Evolutionary conservation across 768 basidiomycete species (phyloP), one percentile per base, ranked within the genome.

Genomic region (Rubroboletus satanas): DNA sequence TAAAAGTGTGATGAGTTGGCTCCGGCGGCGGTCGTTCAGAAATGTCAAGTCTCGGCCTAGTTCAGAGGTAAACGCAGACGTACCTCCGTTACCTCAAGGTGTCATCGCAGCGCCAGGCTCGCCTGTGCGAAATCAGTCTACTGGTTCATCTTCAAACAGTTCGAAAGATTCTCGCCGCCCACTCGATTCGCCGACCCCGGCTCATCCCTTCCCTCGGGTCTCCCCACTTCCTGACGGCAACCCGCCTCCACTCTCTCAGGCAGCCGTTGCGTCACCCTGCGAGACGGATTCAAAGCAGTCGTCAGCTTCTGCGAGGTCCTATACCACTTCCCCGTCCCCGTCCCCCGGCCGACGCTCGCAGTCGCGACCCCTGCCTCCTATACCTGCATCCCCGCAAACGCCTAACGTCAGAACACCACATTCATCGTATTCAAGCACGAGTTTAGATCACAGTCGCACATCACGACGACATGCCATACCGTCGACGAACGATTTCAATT

Each of bases 1-100:
- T 41, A 74, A 74, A 52, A 78, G 78, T 59, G 37, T 62, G 54
- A 62, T 63, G 54, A 38, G 57, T 7, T 71, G 73, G 73, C 57
- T 72, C 43, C 73, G 67, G 45, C 54, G 64, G 45, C 61, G 58
- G 42, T 65, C 69, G 11, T 38, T 62, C 49, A 72, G 47, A 39
- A 59, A 36, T 4, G 39, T 39, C 47, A 69, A 58, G 52, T 32
- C 58, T 38, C 71, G 67, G 12, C 62, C 65, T 29, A 57, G 42
- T 38, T 67, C 50, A 42, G 70, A 70, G 31, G 44, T 38, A 15
- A 61, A 47, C 23, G 5, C 50, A 15, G 61, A 63, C n/a, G 45
- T 37, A 42, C 59, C 55, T 12, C 50, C 62, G 8, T 37, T 64
- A 23, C 55, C 59, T 8, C 57, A 55, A 23, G 62, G 60, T 38